Conservation (phyloP, 2,329 filamentous ascomycete species). For the Sclerotinia subarctica region DNA sequence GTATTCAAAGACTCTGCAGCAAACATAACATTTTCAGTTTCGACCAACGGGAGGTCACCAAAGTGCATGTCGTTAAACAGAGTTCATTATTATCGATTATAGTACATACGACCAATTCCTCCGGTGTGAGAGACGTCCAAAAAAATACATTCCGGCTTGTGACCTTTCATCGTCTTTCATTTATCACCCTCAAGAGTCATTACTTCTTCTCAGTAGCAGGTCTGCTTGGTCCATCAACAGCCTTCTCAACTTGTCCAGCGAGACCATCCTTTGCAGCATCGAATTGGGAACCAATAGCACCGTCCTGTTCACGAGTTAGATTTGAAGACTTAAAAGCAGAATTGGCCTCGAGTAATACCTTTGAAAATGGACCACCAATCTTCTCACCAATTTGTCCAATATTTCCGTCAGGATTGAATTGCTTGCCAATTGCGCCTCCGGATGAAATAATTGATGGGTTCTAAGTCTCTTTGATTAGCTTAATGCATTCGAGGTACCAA, state of each 20-base stretch:
- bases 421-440: conserved; percentile 2
- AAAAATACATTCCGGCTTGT: neutral
- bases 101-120: neutral
- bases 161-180: neutral
- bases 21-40: neutral
- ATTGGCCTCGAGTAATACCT: neutral
- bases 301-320: neutral
- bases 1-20: neutral
- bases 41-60: neutral
- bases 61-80: neutral
- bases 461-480: neutral
- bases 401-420: conserved; percentile 6
- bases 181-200: neutral
- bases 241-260: conserved; percentile 13
- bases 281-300: conserved; percentile 7
- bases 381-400: conserved; percentile 11
- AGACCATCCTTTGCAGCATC: conserved; percentile 10
- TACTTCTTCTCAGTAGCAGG: conserved; percentile 13
- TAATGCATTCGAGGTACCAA: too few relatives aligned
- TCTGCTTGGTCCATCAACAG: conserved; percentile 12
- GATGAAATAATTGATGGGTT: conserved; percentile 1
- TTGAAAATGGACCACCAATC: conserved; percentile 13
- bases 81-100: neutral
- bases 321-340: fast-evolving
- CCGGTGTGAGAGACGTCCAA: neutral